Conservation (phyloP, 495 filamentous ascomycete species). For the Penicillium lagena region DNA sequence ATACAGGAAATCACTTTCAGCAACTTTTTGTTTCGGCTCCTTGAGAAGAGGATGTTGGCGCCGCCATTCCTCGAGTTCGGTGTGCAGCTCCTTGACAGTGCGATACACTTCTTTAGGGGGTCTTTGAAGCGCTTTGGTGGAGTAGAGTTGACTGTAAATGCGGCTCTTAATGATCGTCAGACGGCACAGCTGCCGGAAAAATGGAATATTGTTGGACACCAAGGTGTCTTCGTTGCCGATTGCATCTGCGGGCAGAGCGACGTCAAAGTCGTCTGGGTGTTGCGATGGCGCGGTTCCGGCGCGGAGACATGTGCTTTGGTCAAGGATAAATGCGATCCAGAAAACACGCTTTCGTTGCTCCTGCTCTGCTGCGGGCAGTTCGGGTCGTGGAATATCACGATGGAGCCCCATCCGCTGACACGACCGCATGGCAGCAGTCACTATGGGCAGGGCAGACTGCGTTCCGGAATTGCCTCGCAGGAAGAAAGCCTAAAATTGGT, state of each 20-base stretch:
- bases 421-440: constrained; percentile 84
- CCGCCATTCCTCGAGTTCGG: constrained; percentile 87
- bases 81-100: constrained; percentile 80
- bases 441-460: constrained; percentile 80
- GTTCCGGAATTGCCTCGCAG: constrained; percentile 92
- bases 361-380: constrained; percentile 73
- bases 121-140: constrained; percentile 76
- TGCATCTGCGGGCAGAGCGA: constrained; percentile 77
- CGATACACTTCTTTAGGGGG: constrained; percentile 79
- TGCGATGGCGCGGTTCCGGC: constrained; percentile 84
- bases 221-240: constrained; percentile 65
- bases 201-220: constrained; percentile 69
- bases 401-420: constrained; percentile 94
- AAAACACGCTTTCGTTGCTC: constrained; percentile 44
- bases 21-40: constrained; percentile 74
- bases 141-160: constrained; percentile 85
- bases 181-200: constrained; percentile 84
- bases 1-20: constrained; percentile 73
- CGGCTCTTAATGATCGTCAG: constrained; percentile 85
- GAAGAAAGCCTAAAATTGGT: constrained; percentile 60
- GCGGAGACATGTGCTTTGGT: constrained; percentile 67
- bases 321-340: not conserved
- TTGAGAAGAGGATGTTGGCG: constrained; percentile 68
- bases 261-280: constrained; percentile 94
- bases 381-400: constrained; percentile 77